A percentile compares a stretch with the other conserved stretches of the same genome.
phyloP scores from a whole-genome alignment of 2,329 filamentous ascomycete genomes.

The Fusarium sp. region DNA sequence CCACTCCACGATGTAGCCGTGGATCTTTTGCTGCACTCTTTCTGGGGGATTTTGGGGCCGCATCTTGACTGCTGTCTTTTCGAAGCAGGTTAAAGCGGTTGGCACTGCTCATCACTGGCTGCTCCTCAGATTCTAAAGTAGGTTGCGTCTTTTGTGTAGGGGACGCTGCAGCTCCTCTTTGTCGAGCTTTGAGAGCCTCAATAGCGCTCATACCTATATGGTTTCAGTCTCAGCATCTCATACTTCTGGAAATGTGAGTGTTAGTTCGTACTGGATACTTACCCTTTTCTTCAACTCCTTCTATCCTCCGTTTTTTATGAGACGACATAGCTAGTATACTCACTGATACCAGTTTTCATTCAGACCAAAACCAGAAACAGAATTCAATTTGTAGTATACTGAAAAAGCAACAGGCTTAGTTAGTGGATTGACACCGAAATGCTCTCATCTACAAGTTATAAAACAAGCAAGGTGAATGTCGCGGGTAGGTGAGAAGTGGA shows the following conservation, averaged over 20 bases:
- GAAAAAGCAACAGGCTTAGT: background rate
- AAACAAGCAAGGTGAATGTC: background rate
- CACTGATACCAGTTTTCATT: background rate
- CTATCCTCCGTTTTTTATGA: constrained; percentile 53
- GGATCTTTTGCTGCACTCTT: constrained; percentile 31
- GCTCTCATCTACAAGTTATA: background rate
- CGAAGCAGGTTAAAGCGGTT: constrained; percentile 50
- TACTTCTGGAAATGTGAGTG: background rate
- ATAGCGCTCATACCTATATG: constrained; percentile 49
- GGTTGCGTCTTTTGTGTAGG: constrained; percentile 18
- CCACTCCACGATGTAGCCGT: constrained; percentile 22
- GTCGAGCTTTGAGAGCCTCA: constrained; percentile 53
- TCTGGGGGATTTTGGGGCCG: constrained; percentile 28
- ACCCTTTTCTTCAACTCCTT: constrained; percentile 48
- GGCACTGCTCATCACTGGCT: constrained; percentile 30
- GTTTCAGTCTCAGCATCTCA: background rate
- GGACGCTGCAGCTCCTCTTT: constrained; percentile 41
- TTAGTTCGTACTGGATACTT: constrained; percentile 16
- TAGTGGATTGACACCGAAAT: background rate
- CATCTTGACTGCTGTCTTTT: constrained; percentile 21
- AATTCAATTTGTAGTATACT: background rate
- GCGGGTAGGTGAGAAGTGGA: constrained; percentile 3
- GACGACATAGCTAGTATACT: constrained; percentile 42
- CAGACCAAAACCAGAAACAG: background rate
- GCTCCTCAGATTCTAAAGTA: constrained; percentile 36